Evolutionary conservation across 306 rosid species (phyloP).

Genomic region (Prosopis cineraria): DNA sequence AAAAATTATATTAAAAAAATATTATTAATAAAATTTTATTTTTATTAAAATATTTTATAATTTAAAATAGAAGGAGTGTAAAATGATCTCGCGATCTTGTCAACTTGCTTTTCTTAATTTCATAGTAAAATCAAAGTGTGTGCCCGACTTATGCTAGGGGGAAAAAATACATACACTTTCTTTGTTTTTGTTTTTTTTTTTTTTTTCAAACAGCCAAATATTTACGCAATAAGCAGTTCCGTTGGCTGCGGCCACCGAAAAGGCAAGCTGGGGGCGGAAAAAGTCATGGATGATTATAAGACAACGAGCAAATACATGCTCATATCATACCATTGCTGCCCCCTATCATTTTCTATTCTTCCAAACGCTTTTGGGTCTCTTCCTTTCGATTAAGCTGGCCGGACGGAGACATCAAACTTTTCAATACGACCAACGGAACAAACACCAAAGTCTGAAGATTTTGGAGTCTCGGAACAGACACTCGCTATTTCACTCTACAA

Average conservation of each 20-base stretch:
- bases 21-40: too few relatives aligned
- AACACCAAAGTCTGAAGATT: background rate
- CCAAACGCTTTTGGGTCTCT: conserved; percentile 3
- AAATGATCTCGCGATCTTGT: too few relatives aligned
- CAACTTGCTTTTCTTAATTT: too few relatives aligned
- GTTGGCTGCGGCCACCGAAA: background rate
- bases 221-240: background rate
- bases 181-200: too few relatives aligned
- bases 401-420: background rate
- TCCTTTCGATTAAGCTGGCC: background rate
- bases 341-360: conserved; percentile 22
- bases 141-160: too few relatives aligned
- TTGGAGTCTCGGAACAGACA: background rate
- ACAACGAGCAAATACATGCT: conserved; percentile 22
- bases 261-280: background rate
- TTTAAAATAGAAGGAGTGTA: too few relatives aligned
- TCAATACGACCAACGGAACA: background rate
- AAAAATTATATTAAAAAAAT: too few relatives aligned
- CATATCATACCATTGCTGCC: background rate
- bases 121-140: too few relatives aligned
- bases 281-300: background rate
- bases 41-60: too few relatives aligned
- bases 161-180: too few relatives aligned
- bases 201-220: too few relatives aligned
- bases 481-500: background rate